These are phyloP conservation scores for Globisporangium mamillatum DNA, from an alignment of 352 stramenopile species.

Conservation along the genomic window DNA sequence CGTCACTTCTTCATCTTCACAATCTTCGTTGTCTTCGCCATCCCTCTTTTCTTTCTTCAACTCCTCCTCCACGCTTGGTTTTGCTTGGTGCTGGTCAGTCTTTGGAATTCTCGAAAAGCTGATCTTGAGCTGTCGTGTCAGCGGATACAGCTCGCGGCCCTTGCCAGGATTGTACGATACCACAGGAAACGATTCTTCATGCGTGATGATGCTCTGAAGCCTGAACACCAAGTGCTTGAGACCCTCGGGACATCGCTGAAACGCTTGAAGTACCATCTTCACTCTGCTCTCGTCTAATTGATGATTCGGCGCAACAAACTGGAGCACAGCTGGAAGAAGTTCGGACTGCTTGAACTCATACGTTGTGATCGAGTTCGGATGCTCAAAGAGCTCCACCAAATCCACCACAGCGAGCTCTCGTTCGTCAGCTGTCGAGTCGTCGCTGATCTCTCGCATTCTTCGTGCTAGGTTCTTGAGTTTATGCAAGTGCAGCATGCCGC, in stretches of 20 bases:
- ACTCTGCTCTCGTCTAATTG: conserved; percentile 36
- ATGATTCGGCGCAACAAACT: conserved; percentile 39
- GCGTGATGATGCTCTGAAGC: conserved; percentile 74
- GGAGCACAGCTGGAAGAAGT: conserved; percentile 59
- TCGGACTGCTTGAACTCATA: conserved; percentile 86
- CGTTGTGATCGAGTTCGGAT: conserved; percentile 73
- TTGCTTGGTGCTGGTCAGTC: background rate
- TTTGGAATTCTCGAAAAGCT: conserved; percentile 18
- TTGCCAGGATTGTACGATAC: conserved; percentile 62
- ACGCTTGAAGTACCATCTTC: conserved; percentile 36
- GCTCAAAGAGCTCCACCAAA: conserved; percentile 74
- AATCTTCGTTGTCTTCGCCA: background rate
- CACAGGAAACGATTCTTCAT: conserved; percentile 66
- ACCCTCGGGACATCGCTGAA: conserved; percentile 41
- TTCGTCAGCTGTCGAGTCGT: conserved; percentile 23
- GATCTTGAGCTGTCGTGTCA: conserved; percentile 73
- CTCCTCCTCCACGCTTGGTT: background rate
- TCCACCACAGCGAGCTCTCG: conserved; percentile 62
- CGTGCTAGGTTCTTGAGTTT: conserved; percentile 69
- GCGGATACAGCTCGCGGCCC: conserved; percentile 69
- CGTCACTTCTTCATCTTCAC: conserved; percentile 11
- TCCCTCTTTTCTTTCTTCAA: background rate
- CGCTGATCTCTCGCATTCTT: conserved; percentile 47
- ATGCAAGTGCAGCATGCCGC: conserved; percentile 71
- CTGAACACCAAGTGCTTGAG: conserved; percentile 57